Conservation (phyloP, 148 eudicot genomes). For the Chenopodium berlandieri region DNA sequence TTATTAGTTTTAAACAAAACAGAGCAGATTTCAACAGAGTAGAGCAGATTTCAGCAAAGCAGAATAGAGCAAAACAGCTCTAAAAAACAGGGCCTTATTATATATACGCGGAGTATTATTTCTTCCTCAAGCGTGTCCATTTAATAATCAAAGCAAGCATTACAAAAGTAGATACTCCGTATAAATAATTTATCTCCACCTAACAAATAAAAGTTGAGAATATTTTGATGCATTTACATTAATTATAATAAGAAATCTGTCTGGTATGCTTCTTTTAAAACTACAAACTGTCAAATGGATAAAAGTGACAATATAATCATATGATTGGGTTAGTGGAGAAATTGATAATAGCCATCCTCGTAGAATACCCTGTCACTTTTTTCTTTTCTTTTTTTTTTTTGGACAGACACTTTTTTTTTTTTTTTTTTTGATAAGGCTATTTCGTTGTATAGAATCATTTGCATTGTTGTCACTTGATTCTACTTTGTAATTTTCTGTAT, state of each 20-base stretch:
- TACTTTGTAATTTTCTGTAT: background rate
- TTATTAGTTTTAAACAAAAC: too few relatives aligned
- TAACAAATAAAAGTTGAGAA: slow-evolving; percentile 5
- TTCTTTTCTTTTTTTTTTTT: background rate
- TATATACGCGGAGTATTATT: too few relatives aligned
- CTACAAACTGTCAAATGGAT: slow-evolving; percentile 27
- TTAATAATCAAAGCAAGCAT: background rate
- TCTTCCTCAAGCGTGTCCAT: background rate
- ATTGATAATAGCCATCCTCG: background rate
- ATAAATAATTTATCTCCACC: background rate
- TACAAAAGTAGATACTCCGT: background rate
- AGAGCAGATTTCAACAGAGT: too few relatives aligned
- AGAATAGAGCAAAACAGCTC: too few relatives aligned
- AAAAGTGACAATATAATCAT: slow-evolving; percentile 1
- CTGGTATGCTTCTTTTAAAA: slow-evolving; percentile 4
- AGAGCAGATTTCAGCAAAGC: too few relatives aligned
- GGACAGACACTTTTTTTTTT: background rate
- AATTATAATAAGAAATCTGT: background rate
- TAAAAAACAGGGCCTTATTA: too few relatives aligned
- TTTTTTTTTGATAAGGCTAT: background rate
- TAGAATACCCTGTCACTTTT: background rate
- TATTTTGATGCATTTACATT: background rate
- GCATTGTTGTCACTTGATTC: background rate
- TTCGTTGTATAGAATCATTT: background rate
- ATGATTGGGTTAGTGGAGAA: background rate